Evolutionary conservation across 768 basidiomycete genomes (phyloP).

Genomic region (Coprinellus micaceus): DNA sequence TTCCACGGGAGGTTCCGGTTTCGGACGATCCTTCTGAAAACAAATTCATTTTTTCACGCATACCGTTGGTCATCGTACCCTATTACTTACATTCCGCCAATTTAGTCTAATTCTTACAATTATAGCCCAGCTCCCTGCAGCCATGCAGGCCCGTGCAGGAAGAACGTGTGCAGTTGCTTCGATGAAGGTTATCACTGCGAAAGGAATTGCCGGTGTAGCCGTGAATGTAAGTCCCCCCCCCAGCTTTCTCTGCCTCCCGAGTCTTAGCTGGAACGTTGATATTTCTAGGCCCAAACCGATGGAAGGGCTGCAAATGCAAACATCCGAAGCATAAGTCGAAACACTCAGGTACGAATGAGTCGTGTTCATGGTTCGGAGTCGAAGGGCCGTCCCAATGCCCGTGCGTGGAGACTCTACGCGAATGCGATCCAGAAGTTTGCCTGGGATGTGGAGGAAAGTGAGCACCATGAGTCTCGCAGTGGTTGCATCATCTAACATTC

Average conservation of each 20-base stretch:
- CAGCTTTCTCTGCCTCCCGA: not conserved
- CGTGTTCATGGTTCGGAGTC: no score
- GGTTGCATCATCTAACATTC: no score
- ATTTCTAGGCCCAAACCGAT: conserved; percentile 48
- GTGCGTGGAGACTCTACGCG: conserved; percentile 47
- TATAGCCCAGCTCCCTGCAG: conserved; percentile 48
- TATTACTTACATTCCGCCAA: no score
- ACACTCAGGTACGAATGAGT: conserved; percentile 3
- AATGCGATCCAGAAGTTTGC: conserved; percentile 72
- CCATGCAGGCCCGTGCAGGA: conserved; percentile 54
- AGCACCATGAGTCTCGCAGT: no score
- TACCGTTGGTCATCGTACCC: no score
- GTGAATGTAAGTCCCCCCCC: conserved; percentile 45
- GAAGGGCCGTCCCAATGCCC: conserved; percentile 35
- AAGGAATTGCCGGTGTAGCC: conserved; percentile 49
- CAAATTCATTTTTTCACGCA: no score
- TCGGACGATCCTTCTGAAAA: no score
- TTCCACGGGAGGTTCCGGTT: no score
- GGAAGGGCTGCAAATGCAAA: conserved; percentile 55
- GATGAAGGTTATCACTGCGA: conserved; percentile 51
- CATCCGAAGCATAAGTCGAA: not conserved
- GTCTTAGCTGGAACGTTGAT: not conserved
- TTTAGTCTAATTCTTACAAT: no score
- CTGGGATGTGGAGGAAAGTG: conserved; percentile 31
- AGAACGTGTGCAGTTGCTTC: conserved; percentile 46